Evolutionary conservation across 2,329 filamentous ascomycete genomes (phyloP).

Genomic region (Daldinia eschscholtzii): DNA sequence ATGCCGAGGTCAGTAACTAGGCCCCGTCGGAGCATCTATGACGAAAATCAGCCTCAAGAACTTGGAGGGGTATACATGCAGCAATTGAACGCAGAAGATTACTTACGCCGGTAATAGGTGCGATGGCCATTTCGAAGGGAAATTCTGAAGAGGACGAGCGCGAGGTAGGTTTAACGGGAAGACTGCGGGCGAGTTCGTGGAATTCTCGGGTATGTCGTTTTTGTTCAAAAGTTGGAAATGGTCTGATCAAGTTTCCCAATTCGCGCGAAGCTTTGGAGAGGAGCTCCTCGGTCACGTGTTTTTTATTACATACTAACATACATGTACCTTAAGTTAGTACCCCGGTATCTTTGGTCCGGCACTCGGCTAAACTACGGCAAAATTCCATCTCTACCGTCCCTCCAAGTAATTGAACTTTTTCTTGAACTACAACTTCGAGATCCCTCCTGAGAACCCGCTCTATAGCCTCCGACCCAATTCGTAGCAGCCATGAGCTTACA

Average conservation of each 20-base stretch:
- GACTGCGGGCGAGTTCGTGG: constrained; percentile 15
- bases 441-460: constrained; percentile 14
- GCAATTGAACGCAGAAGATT: constrained; percentile 52
- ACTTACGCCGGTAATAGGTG: constrained; percentile 72
- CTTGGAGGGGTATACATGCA: constrained; percentile 16
- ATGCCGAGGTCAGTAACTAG: constrained; percentile 69
- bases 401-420: constrained; percentile 1
- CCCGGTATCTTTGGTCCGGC: background rate
- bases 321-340: background rate
- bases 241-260: constrained; percentile 40
- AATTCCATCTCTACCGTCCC: background rate
- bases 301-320: background rate
- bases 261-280: constrained; percentile 32
- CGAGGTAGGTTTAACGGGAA: constrained; percentile 23
- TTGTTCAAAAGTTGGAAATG: constrained; percentile 25
- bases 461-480: constrained; percentile 30
- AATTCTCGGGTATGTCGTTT: constrained; percentile 22
- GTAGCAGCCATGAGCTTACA: constrained; percentile 71
- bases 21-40: constrained; percentile 70
- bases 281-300: constrained; percentile 35
- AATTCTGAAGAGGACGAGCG: constrained; percentile 19
- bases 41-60: constrained; percentile 52
- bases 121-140: constrained; percentile 67
- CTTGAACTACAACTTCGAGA: constrained; percentile 20
- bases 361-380: constrained; percentile 5